Conservation (phyloP, 345 rosid genomes). For the Jatropha curcas region DNA sequence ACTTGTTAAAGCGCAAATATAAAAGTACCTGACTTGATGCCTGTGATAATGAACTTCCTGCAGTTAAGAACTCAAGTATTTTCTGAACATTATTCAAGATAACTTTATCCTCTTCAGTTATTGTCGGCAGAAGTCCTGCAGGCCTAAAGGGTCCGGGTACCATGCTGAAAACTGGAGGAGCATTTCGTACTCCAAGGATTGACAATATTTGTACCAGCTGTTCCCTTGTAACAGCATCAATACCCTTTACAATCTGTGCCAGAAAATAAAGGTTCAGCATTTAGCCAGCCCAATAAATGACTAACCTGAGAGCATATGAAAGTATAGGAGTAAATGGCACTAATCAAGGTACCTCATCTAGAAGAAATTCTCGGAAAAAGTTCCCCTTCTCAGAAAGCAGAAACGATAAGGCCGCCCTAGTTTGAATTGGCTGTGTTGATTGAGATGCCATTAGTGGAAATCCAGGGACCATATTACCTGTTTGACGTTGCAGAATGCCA, state of each 20-base stretch:
- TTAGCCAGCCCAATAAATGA: not conserved
- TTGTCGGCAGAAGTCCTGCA: conserved; percentile 69
- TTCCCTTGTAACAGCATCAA: conserved; percentile 90
- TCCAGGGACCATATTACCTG: conserved; percentile 34
- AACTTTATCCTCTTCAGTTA: conserved; percentile 79
- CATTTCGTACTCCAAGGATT: conserved; percentile 60
- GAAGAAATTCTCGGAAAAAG: conserved; percentile 88
- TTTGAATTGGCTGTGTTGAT: conserved; percentile 60
- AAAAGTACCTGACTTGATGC: conserved; percentile 64
- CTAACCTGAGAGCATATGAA: not conserved
- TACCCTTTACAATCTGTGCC: conserved; percentile 85
- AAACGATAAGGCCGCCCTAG: conserved; percentile 87
- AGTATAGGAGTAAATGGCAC: not conserved
- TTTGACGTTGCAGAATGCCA: conserved; percentile 59
- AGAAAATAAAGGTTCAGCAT: conserved; percentile 10
- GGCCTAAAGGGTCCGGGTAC: conserved; percentile 80
- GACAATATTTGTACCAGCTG: conserved; percentile 78
- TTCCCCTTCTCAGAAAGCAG: conserved; percentile 86
- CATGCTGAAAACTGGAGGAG: conserved; percentile 74
- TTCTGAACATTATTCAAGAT: conserved; percentile 77
- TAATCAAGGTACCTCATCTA: conserved; percentile 76
- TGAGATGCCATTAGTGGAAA: conserved; percentile 44
- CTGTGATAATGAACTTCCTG: conserved; percentile 58
- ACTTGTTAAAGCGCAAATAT: too few relatives aligned
- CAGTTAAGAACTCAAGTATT: conserved; percentile 71